Percentiles rank a stretch among this genome's conserved stretches.
Evolutionary conservation across 2,329 filamentous ascomycete species (phyloP).

Genomic region (Venturia effusa): DNA sequence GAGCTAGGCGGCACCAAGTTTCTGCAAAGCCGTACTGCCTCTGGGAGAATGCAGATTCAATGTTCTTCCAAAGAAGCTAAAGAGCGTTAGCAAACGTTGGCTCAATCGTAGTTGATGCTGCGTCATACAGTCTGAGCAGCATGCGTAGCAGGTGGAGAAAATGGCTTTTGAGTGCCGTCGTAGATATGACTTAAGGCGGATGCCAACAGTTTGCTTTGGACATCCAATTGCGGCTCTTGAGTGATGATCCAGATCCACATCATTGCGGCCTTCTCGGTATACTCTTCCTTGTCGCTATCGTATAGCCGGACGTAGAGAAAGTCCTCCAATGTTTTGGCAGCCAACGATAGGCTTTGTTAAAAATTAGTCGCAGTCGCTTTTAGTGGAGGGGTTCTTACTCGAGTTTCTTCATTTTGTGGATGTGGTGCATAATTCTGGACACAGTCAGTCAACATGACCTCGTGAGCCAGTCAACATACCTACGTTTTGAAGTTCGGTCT

Average conservation of each 20-base stretch:
- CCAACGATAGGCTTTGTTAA: constrained; percentile 17
- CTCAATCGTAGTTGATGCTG: not conserved
- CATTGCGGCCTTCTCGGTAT: constrained; percentile 60
- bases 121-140: constrained; percentile 53
- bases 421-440: constrained; percentile 49
- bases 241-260: constrained; percentile 57
- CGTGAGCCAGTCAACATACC: constrained; percentile 22
- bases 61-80: constrained; percentile 70
- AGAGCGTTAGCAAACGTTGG: not conserved
- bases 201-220: constrained; percentile 25
- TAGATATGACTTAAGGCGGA: constrained; percentile 37
- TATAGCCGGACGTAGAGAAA: constrained; percentile 51
- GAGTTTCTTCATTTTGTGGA: constrained; percentile 48
- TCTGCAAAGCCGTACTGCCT: constrained; percentile 45
- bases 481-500: constrained; percentile 52
- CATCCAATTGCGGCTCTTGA: constrained; percentile 27
- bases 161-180: constrained; percentile 31
- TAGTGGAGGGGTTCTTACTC: constrained; percentile 14
- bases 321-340: constrained; percentile 46
- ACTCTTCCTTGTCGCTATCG: constrained; percentile 38
- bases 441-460: constrained; percentile 12
- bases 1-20: constrained; percentile 60
- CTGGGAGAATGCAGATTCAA: constrained; percentile 48
- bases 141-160: constrained; percentile 52
- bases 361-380: not conserved